Base-by-base conservation (phyloP, 805 yeast genomes). In the Cyberlindnera samutprakarnensis region DNA sequence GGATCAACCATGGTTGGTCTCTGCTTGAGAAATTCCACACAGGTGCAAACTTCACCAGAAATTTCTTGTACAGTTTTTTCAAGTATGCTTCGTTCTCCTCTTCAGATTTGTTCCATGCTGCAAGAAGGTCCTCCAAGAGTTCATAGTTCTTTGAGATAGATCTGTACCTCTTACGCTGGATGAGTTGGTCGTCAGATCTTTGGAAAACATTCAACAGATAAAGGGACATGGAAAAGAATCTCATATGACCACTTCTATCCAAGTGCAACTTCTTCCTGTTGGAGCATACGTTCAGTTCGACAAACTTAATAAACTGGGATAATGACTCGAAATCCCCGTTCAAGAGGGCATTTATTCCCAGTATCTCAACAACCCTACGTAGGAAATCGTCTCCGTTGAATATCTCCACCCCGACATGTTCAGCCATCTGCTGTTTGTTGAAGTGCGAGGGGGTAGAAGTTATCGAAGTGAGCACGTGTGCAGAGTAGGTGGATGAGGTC, bases 241-340 rank as follows among this genome's bases (percentile, higher is more conserved):
- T 35, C 27, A 49, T 33, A 14, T 39, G 37, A 5, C 25, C 24
- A 14, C 38, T 34, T 25, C 49, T 47, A 18, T 44, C 49, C 26
- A 50, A 46, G 28, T 44, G 46, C 12, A 50, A 30, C 25, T 45
- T 47, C 29, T 47, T 50, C 29, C 55, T 44, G 25, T 47, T 43
- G n/a, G 37, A 27, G 23, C 49, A 49, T 24, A 50, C 42, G 10
- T 41, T 40, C 1, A 23, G 4, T 14, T 49, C 46, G 12, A 49
- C 41, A 28, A 47, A 49, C 8, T 19, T 22, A 3, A 47, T 36
- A 14, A 47, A 42, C 3, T 37, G 39, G 13, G 30, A 34, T 16
- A 42, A 25, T 14, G 39, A 33, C 6, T 37, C 39, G 25, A 39
- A 42, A 14, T 32, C 25, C 6, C 51, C 53, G 18, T 38, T 38